phyloP scores from a whole-genome alignment of 345 rosid species.

The Excoecaria agallocha region DNA sequence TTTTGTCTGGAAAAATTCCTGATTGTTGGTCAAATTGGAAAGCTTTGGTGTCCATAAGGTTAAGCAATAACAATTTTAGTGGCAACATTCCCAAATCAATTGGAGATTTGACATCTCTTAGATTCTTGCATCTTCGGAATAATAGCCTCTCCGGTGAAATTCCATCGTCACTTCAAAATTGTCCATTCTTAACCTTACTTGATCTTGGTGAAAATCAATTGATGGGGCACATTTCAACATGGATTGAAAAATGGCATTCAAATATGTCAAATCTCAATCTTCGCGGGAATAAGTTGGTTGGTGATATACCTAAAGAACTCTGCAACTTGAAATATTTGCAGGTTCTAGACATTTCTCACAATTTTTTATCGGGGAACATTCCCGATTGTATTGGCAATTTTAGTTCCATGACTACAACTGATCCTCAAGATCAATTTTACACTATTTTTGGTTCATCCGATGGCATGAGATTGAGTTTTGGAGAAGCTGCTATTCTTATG shows the following conservation, averaged over 20 bases:
- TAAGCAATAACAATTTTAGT: slow-evolving; percentile 1
- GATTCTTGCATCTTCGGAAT: background rate
- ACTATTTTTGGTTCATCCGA: no score
- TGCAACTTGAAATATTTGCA: background rate
- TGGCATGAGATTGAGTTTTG: background rate
- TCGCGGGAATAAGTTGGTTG: slow-evolving; percentile 11
- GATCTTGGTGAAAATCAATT: slow-evolving; percentile 10
- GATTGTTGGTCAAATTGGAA: slow-evolving; percentile 23
- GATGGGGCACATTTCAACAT: slow-evolving; percentile 4
- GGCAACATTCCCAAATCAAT: slow-evolving; percentile 13
- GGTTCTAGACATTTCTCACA: slow-evolving; percentile 14
- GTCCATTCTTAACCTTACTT: background rate
- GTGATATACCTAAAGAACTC: background rate
- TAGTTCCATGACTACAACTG: slow-evolving; percentile 1
- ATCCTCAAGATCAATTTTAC: background rate
- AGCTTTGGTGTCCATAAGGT: background rate
- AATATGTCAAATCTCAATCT: background rate
- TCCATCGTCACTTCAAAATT: slow-evolving; percentile 5
- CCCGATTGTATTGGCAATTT: slow-evolving; percentile 13
- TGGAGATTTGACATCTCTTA: background rate
- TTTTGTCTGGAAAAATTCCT: slow-evolving; percentile 8
- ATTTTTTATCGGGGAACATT: background rate
- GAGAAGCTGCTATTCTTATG: background rate
- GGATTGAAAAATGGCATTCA: background rate
- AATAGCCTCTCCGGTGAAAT: slow-evolving; percentile 10